Base-by-base conservation (phyloP, 176 grass and related monocot species). In the Carex kokanica region DNA sequence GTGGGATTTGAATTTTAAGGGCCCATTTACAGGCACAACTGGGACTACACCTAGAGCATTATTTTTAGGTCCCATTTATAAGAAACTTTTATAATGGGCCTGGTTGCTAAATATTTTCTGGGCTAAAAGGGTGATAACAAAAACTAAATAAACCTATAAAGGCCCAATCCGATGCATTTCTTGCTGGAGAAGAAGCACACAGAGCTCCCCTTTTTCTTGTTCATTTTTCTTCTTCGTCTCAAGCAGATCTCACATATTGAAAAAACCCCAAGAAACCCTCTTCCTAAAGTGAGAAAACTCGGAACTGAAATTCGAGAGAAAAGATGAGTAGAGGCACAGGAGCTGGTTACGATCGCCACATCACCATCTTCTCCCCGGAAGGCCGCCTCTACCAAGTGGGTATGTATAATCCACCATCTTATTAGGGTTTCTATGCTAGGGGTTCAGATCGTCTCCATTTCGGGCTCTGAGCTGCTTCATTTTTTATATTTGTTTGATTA, bases 331-430 rank as follows among this genome's bases (percentile, higher is more conserved):
- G 92, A 78, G 92, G 92, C 24, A 90, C 90, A 15, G 95, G 95
- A 82, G 95, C 95, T 55, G 95, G 95, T 1, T 98, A 98, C 53
- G 95, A 98, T 92, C 95, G 95, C 86, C 95, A 98, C 89, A 98
- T 98, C 91, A 98, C 95, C 84, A 98, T 98, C 70, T 98, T 98
- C 95, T 98, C 95, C 51, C 95, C 95, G 2, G 95, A 98, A 83
- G 95, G 95, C 3, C 91, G 95, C 59, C 95, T 98, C 86, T 98
- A 93, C 83, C 95, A 98, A 98, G 95, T 98, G 36, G 95, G 95
- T 98, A 91, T 87, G 59, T 32, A 2, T 24, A 40, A 54, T 32
- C 8, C 41, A 10, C 7, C 31, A 23, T 69, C 10, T 16, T 16
- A 7, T 78, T 57, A 60, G 78, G 78, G 78, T 80, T 80, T 41